Percentiles rank a stretch among this genome's conserved stretches.
phyloP scores from a whole-genome alignment of 2,329 filamentous ascomycete species.

The Helotiales sp. region DNA sequence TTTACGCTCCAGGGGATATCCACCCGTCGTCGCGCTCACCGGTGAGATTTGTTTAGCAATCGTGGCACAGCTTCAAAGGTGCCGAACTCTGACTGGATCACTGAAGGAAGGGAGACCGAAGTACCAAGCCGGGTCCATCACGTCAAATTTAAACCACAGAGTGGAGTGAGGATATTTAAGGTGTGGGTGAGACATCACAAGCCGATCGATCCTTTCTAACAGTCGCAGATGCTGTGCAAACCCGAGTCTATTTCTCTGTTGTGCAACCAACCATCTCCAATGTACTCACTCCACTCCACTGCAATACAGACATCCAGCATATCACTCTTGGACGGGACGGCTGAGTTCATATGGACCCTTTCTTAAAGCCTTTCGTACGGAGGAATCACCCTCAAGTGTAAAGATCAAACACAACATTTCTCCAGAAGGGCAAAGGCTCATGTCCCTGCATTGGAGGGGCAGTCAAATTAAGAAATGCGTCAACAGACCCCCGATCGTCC shows the following conservation, averaged over 20 bases:
- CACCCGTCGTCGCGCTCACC: constrained; percentile 7
- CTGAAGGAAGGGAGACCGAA: not conserved
- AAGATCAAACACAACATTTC: constrained; percentile 2
- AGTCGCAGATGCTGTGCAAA: not conserved
- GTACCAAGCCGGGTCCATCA: not conserved
- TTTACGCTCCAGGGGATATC: constrained; percentile 6
- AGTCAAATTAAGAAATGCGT: constrained; percentile 10
- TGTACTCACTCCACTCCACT: no score
- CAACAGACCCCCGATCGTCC: not conserved
- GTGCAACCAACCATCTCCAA: not conserved
- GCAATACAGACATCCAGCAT: not conserved
- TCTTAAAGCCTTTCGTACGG: not conserved
- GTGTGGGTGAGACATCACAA: not conserved
- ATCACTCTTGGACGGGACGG: not conserved
- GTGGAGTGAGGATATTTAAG: not conserved
- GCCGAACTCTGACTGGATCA: not conserved
- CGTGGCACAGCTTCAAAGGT: constrained; percentile 8
- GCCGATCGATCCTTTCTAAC: no score
- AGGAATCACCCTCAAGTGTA: not conserved
- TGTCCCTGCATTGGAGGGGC: not conserved
- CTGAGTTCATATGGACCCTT: not conserved
- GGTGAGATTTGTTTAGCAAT: constrained; percentile 12
- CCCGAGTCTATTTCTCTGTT: not conserved
- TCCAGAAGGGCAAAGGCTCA: not conserved
- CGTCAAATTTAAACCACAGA: not conserved